These are phyloP conservation scores for Pleurotus eryngii DNA, from an alignment of 768 basidiomycete genomes.

Conservation along the genomic window DNA sequence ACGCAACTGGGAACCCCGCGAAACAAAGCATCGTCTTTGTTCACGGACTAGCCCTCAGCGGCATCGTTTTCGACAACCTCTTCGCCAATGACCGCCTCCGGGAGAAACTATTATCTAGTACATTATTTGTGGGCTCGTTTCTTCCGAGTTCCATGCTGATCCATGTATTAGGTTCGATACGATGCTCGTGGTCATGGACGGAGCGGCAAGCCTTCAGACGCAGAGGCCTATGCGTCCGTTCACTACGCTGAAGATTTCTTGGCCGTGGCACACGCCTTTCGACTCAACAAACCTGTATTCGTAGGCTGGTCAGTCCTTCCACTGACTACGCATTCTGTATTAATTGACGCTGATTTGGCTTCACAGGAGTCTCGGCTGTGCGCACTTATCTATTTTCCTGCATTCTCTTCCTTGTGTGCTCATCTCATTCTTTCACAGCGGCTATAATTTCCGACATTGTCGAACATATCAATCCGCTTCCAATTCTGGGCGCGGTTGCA, in stretches of 20 bases:
- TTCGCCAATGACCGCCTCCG: conserved; percentile 26
- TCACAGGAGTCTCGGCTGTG: conserved; percentile 23
- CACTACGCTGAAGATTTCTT: conserved; percentile 14
- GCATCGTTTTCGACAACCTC: conserved; percentile 27
- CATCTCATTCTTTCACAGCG: conserved; percentile 12
- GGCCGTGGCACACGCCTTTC: conserved; percentile 24
- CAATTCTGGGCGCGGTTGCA: conserved; percentile 26
- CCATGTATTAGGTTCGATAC: conserved; percentile 10
- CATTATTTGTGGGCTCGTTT: not conserved
- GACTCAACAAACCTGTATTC: conserved; percentile 24
- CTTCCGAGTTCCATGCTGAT: not conserved
- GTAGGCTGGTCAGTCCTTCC: conserved; percentile 27
- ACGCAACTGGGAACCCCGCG: conserved; percentile 28
- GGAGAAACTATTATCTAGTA: conserved; percentile 18
- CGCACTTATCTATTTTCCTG: not conserved
- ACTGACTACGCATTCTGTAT: not conserved
- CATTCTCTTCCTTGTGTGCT: no score
- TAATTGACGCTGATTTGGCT: not conserved
- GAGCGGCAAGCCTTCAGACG: conserved; percentile 11
- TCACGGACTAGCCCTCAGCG: conserved; percentile 29
- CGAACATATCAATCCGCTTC: conserved; percentile 20
- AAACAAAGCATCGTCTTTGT: conserved; percentile 34
- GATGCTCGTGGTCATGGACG: conserved; percentile 15
- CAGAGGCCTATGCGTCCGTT: conserved; percentile 8
- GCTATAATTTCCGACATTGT: conserved; percentile 28